These are phyloP conservation scores for Obelidium mucronatum DNA, from an alignment of 192 early-diverging fungal species.

Conservation along the genomic window DNA sequence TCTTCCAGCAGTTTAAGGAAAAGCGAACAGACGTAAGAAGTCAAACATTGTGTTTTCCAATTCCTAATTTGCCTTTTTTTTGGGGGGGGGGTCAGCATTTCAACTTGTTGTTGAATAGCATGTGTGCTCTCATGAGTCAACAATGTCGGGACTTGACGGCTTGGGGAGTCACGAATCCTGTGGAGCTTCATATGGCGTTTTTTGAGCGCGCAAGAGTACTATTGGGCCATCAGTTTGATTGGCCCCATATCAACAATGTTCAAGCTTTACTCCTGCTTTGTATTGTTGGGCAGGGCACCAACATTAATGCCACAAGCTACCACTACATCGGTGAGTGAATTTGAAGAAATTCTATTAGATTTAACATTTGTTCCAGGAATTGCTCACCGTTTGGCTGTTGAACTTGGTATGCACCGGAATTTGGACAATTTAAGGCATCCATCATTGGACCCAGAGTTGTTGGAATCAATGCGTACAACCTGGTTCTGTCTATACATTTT, in stretches of 20 bases:
- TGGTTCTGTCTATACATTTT: slow-evolving; percentile 60
- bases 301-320: slow-evolving; percentile 52
- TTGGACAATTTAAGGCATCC: slow-evolving; percentile 53
- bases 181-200: slow-evolving; percentile 52
- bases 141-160: slow-evolving; percentile 45
- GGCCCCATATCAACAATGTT: slow-evolving; percentile 58
- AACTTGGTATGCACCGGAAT: slow-evolving; percentile 60
- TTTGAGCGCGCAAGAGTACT: slow-evolving; percentile 52
- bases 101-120: slow-evolving; percentile 52
- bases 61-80: not conserved
- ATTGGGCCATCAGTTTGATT: slow-evolving; percentile 58
- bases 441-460: slow-evolving; percentile 41
- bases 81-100: slow-evolving; percentile 42
- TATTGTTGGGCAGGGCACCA: slow-evolving; percentile 54
- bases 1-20: slow-evolving; percentile 53
- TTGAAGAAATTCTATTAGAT: not conserved
- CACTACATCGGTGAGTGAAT: slow-evolving; percentile 51
- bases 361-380: slow-evolving; percentile 43
- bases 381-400: slow-evolving; percentile 56
- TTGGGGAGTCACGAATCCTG: slow-evolving; percentile 46
- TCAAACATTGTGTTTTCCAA: not conserved
- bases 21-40: slow-evolving; percentile 47
- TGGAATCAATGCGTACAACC: slow-evolving; percentile 54
- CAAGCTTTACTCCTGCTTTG: slow-evolving; percentile 52
- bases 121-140: slow-evolving; percentile 58